Conservation (phyloP, 331 rosid genomes). For the Quercus phellos region DNA sequence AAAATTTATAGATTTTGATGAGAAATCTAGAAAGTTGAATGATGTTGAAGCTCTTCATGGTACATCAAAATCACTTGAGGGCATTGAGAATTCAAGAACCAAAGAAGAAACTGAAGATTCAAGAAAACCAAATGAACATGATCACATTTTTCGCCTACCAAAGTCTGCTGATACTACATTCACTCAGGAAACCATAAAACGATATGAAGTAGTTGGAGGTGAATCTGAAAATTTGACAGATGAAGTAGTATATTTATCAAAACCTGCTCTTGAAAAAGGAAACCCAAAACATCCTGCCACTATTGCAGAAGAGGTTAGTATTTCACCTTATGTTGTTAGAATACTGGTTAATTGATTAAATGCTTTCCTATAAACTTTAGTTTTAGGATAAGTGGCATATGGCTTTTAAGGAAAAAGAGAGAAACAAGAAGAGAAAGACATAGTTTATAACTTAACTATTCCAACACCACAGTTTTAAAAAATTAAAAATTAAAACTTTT, state of each 20-base stretch:
- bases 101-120: neutral
- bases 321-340: neutral
- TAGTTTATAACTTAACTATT: no score
- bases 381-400: neutral
- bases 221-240: neutral
- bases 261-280: neutral
- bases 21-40: constrained; percentile 5
- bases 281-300: neutral
- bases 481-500: neutral
- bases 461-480: neutral
- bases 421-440: no score
- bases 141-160: neutral
- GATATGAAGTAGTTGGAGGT: neutral
- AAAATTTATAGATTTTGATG: neutral
- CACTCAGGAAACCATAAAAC: neutral
- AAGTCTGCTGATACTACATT: neutral
- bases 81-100: neutral
- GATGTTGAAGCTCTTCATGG: constrained; percentile 10
- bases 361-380: no score
- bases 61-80: neutral
- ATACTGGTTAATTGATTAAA: no score
- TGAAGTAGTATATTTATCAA: neutral
- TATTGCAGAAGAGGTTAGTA: neutral
- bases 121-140: neutral
- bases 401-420: neutral